phyloP scores from a whole-genome alignment of 139 green algal species.

The Coelastrella sp. region DNA sequence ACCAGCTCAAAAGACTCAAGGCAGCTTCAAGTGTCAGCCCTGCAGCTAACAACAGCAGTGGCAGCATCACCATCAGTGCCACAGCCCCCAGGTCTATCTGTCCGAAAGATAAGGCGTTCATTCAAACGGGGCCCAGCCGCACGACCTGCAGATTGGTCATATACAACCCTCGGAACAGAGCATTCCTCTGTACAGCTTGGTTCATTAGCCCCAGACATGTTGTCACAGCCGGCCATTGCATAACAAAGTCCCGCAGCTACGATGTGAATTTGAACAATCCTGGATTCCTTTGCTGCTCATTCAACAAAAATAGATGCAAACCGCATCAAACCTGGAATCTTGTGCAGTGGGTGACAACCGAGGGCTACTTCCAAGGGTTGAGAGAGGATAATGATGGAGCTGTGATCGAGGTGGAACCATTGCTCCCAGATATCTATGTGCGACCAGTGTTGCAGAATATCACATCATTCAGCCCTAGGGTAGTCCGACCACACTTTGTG shows the following conservation, averaged over 20 bases:
- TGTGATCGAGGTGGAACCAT: background rate
- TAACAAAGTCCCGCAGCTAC: background rate
- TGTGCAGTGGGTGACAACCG: background rate
- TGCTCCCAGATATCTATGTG: background rate
- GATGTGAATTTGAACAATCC: background rate
- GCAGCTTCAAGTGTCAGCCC: too few species aligned
- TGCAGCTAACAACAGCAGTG: background rate
- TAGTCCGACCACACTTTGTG: background rate
- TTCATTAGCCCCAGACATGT: background rate
- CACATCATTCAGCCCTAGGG: background rate
- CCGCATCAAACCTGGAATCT: background rate
- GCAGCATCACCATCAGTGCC: background rate
- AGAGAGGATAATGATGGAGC: background rate
- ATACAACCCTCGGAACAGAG: background rate
- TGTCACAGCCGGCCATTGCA: background rate
- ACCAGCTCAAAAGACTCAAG: background rate
- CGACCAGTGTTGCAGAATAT: background rate
- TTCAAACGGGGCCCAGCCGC: background rate
- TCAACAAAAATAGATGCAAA: background rate
- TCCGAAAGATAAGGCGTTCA: background rate
- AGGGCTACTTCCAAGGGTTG: background rate
- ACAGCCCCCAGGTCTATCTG: background rate
- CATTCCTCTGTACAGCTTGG: constrained; percentile 3
- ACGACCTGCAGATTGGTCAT: background rate
- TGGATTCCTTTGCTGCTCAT: background rate